Evolutionary conservation across 2,329 filamentous ascomycete species (phyloP), one percentile per base, ranked within the genome.

Genomic region (Phoma sp.): DNA sequence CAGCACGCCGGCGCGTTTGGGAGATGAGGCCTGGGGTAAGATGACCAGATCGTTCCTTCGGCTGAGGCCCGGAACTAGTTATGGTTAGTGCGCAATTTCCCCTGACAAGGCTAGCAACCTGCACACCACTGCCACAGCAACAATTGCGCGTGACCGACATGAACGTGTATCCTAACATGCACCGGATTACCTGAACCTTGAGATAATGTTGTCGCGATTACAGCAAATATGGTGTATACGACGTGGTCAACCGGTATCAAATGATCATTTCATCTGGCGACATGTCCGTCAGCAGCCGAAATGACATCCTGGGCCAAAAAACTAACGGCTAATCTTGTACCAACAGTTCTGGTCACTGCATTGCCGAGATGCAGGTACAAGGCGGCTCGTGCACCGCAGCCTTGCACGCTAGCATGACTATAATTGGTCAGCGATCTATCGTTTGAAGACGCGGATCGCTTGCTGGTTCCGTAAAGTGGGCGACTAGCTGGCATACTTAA

Each of bases 301-400:
- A 50, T 50, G 42, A 50, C 11, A 53, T 34, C 39, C 36, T 47
- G 37, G 21, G 25, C 36, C 28, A 43, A 47, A 26, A 55, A 53
- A 39, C 54, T 54, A 62, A 61, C 55, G 58, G 56, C 60, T 57
- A 60, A 56, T 59, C 37, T 56, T 36, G 32, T 58, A 55, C 46
- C 42, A 47, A 30, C 46, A 33, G 20, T 38, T 47, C 32, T 30
- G 26, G 42, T 33, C 42, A 36, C 23, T 57, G 56, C 56, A 55
- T 33, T 53, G 56, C 40, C 48, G 40, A 32, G 32, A 67, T 61
- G 64, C 62, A 67, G 64, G 64, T 64, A 67, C 64, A 56, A 40
- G 53, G 54, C 38, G 59, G 58, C 48, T 47, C 45, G 47, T 49
- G 53, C 56, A 37, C 49, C 48, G n/a, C n/a, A 57, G 49, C 58